These are phyloP conservation scores for Penicillium silybi DNA, from an alignment of 495 filamentous ascomycete species.

Conservation along the genomic window DNA sequence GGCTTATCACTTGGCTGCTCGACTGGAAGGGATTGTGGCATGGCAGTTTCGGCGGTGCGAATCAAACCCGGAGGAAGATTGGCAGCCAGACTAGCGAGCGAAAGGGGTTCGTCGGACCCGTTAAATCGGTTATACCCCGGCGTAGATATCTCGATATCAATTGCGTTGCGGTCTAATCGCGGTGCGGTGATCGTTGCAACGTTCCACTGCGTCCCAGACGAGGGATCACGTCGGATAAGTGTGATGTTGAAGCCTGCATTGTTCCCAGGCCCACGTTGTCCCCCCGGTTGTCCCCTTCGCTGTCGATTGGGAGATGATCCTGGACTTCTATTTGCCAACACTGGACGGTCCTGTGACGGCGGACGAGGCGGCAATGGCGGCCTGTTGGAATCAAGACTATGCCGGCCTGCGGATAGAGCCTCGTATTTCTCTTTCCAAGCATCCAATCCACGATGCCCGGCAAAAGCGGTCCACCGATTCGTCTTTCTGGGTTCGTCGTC, in stretches of 20 bases:
- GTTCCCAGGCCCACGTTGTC: background rate
- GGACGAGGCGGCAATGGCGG: slow-evolving; percentile 29
- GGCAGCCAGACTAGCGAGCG: slow-evolving; percentile 26
- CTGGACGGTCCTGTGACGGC: slow-evolving; percentile 22
- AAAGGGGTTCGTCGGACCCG: slow-evolving; percentile 33
- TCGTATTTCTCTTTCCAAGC: slow-evolving; percentile 25
- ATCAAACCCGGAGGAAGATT: slow-evolving; percentile 27
- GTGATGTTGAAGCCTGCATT: slow-evolving; percentile 60
- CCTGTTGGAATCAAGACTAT: slow-evolving; percentile 34
- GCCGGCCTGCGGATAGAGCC: slow-evolving; percentile 19
- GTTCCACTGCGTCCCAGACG: slow-evolving; percentile 81
- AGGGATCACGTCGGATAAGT: slow-evolving; percentile 82
- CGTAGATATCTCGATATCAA: slow-evolving; percentile 60
- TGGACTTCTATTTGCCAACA: slow-evolving; percentile 24
- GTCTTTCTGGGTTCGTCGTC: slow-evolving; percentile 14
- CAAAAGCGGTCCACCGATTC: slow-evolving; percentile 35
- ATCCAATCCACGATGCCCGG: slow-evolving; percentile 22
- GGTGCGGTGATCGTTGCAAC: slow-evolving; percentile 64
- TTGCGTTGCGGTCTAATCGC: slow-evolving; percentile 28
- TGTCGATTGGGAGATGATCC: slow-evolving; percentile 26
- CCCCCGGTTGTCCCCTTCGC: background rate
- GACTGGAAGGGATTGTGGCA: slow-evolving; percentile 13
- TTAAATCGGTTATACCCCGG: slow-evolving; percentile 60
- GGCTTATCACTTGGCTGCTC: slow-evolving; percentile 14
- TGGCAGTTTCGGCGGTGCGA: slow-evolving; percentile 12